Base-by-base conservation (phyloP, 164 flowering plant species). In the Akebia trifoliata region DNA sequence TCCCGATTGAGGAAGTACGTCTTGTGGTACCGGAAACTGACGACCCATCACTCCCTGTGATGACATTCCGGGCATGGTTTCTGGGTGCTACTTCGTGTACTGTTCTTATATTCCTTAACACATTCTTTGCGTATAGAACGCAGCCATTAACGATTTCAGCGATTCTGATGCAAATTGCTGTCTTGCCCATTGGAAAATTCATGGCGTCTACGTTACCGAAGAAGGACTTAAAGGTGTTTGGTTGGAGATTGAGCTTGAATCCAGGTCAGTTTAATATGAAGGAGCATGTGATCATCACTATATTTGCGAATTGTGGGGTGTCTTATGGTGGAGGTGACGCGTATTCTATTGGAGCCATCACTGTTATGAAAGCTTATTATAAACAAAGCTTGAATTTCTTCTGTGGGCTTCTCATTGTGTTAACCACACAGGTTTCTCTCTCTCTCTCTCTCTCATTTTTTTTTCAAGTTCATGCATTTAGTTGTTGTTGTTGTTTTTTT, bases 181-280 rank as follows among this genome's bases (percentile, higher is more conserved):
- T 73, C 3, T 57, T 89, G 15, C 98, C 98, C 22, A 54, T 82
- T 36, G 96, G 96, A 3, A 79, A 63, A 56, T 77, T 92, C 82
- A 89, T 89, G 97, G 97, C 95, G 15, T 43, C 76, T 3, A 67
- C 70, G 0, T 75, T 92, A 6, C 98, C 98, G 4, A 76, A 37
- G n/a, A 64, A 22, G 51, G 59, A 74, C 28, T 64, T 37, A 53
- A 44, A 36, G 2, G 6, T 81, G 3, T 30, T 82, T 15, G 86
- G 91, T 0, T 29, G 78, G 72, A 56, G 74, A 0, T 84, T 81
- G 36, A 76, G 66, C 38, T 60, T 86, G 63, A 91, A 91, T 22
- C 96, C 96, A 12, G 96, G 97, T 4, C 96, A 96, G 1, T 87
- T 90, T 57, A 87, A 90, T 59, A 74, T 90, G 37, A 90, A 87